Conservation (phyloP, 495 filamentous ascomycete genomes). For the Astrothelium subdiscretum region DNA sequence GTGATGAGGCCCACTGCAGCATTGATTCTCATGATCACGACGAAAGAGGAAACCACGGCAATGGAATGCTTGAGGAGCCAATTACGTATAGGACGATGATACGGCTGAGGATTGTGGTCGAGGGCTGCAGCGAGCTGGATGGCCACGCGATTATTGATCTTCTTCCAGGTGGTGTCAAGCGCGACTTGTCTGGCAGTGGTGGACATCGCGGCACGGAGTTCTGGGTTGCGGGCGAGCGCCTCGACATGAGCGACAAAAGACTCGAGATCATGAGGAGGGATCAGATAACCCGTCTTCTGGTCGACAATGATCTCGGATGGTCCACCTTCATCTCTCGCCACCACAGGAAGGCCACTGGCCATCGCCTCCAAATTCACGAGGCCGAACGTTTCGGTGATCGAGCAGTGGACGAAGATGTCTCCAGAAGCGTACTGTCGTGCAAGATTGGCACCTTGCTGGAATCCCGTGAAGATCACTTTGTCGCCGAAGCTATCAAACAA, state of each 20-base stretch:
- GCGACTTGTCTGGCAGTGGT: conserved; percentile 37
- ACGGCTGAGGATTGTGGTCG: conserved; percentile 19
- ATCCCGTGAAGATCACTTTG: conserved; percentile 47
- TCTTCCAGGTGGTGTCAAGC: conserved; percentile 51
- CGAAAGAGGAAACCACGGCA: not conserved
- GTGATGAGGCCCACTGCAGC: conserved; percentile 4
- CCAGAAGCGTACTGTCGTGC: conserved; percentile 47
- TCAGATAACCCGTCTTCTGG: conserved; percentile 44
- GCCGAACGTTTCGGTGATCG: conserved; percentile 55
- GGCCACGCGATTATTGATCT: conserved; percentile 49
- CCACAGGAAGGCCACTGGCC: conserved; percentile 52
- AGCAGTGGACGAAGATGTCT: conserved; percentile 54
- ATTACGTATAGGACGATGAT: conserved; percentile 1
- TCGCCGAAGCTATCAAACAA: conserved; percentile 36
- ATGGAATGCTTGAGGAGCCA: conserved; percentile 3
- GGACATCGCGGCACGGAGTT: conserved; percentile 29
- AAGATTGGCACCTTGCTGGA: conserved; percentile 41
- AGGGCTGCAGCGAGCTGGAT: conserved; percentile 44
- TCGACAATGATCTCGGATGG: conserved; percentile 50
- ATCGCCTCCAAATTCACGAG: conserved; percentile 54
- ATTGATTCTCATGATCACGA: conserved; percentile 3
- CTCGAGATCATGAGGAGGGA: conserved; percentile 41
- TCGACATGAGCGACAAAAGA: conserved; percentile 38
- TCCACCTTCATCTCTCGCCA: conserved; percentile 52
- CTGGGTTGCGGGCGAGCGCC: conserved; percentile 29